Base-by-base conservation (phyloP, 2,329 filamentous ascomycete species). In the Tolypocladium tundrense region DNA sequence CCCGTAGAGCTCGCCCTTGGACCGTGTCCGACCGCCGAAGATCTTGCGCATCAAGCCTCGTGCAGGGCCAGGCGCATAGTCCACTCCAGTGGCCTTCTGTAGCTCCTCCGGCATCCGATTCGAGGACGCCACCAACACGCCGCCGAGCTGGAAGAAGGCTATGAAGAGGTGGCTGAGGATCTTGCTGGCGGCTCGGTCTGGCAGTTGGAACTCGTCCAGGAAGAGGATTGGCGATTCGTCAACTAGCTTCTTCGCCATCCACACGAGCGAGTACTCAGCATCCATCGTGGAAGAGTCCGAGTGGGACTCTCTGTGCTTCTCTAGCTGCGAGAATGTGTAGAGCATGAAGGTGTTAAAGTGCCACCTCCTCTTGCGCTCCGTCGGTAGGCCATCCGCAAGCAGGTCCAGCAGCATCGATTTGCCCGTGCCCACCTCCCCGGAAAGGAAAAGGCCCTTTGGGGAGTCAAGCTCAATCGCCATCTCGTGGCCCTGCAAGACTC, bases 291-390 rank as follows among this genome's bases (percentile, higher is more conserved):
- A 9, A 3, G 56, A 35, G 16, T 63, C 58, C 2, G 64, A 61
- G 1, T 67, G 65, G 5, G 69, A 64, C 58, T 74, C 76, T 64
- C 89, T 78, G 51, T 88, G 79, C 14, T 79, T 75, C 64, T 93
- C 90, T 1, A 94, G 76, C 55, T 86, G 85, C 1, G 88, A 86
- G 53, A 92, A 79, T 0, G 84, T 85, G 63, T 92, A 86, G 10
- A 93, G 76, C 88, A 94, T 94, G 65, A 94, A 94, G 0, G 88
- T 91, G 68, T 90, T 91, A 72, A 91, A 94, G 68, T 93, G 90
- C 85, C 87, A 91, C 60, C 88, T 77, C 64, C 81, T 78, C 74
- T 93, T 93, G 66, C 85, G 86, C 51, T 79, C 75, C 19, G 84
- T 91, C 1, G 90, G 90, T 4, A 94, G 73, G 55, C 87, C 88